Base-by-base conservation (phyloP, 2,329 filamentous ascomycete species). In the Dissoconium aciculare region DNA sequence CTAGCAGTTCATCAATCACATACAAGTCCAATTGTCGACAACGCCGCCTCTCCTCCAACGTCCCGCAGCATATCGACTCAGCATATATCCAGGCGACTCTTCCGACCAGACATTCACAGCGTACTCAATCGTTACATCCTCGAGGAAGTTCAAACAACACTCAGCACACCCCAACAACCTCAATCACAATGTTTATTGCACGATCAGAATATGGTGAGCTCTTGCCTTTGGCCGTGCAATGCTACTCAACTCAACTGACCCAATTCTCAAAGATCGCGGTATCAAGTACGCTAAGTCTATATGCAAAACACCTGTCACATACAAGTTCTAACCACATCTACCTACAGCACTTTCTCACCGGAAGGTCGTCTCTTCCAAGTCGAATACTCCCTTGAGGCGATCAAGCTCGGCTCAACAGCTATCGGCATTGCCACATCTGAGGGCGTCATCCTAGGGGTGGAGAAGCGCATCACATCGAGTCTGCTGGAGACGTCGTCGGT, bases 311-410 rank as follows among this genome's bases (percentile, higher is more conserved):
- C n/a, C n/a, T n/a, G n/a, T n/a, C n/a, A n/a, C n/a, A n/a, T n/a
- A n/a, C n/a, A n/a, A 23, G n/a, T 23, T 33, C 38, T 43, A 46
- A 54, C 39, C 54, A 46, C 38, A 21, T 26, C 15, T 39, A n/a
- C 28, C 31, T 14, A 31, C 56, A 91, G 81, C 72, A 98, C 89
- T 71, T 98, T 98, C 74, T 98, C 89, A 50, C 89, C 89, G 39
- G 89, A 98, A 72, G 89, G 89, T 54, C 89, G 89, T 63, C 81
- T 98, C 60, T 98, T 98, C 73, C 89, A 98, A 68, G 89, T 98
- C 67, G 89, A 98, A 78, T 98, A 98, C 74, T 95, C 89, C 37
- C 79, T 98, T 59, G 89, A 98, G 69, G 89, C 89, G 62, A 98
- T 98, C 74, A 98, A 98, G 69, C 81, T 95, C 46, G 89, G 89